Evolutionary conservation across 2,329 filamentous ascomycete genomes (phyloP), one percentile per base, ranked within the genome.

Genomic region (Nemania abortiva): DNA sequence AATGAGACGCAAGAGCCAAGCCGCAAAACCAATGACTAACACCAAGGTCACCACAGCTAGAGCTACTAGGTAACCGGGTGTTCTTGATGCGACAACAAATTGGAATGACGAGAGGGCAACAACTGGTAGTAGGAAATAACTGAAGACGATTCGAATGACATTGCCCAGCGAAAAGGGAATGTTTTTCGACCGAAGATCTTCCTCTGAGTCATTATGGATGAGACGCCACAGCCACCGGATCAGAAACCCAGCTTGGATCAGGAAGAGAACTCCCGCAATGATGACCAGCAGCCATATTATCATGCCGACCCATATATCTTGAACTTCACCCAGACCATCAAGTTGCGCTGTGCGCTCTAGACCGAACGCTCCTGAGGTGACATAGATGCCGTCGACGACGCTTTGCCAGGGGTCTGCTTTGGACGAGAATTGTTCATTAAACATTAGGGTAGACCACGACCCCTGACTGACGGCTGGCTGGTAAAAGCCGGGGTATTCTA

Each of bases 281-380:
- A 97, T 92, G 70, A 91, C 91, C 10, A 95, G 85, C 20, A 98
- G 87, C 91, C 94, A 98, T 53, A 98, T 85, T 77, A 96, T 93
- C 91, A 97, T 96, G 71, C 94, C 94, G 1, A 94, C 91, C 96
- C 96, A 99, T 22, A 98, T 89, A 78, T 99, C 96, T 69, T 90
- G 84, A 13, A 89, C 87, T 27, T 89, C 84, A 29, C 87, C 85
- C 88, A 98, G 92, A 39, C 96, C 96, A 47, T 96, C 89, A 61
- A 96, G 86, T 78, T 97, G 93, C 50, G 91, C 91, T 74, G 96
- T 86, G 56, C 87, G 86, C 70, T 96, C 90, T 57, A 99, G 83
- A 31, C 96, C 96, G 75, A 95, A 95, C 2, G 86, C 89, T 37
- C 89, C 91, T 75, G 94, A 91, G 54, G 91, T 90, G 62, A 89